A percentile compares a stretch with the other conserved stretches of the same genome.
These are phyloP conservation scores for Megacollybia marginata DNA, from an alignment of 768 basidiomycete genomes.

Conservation along the genomic window DNA sequence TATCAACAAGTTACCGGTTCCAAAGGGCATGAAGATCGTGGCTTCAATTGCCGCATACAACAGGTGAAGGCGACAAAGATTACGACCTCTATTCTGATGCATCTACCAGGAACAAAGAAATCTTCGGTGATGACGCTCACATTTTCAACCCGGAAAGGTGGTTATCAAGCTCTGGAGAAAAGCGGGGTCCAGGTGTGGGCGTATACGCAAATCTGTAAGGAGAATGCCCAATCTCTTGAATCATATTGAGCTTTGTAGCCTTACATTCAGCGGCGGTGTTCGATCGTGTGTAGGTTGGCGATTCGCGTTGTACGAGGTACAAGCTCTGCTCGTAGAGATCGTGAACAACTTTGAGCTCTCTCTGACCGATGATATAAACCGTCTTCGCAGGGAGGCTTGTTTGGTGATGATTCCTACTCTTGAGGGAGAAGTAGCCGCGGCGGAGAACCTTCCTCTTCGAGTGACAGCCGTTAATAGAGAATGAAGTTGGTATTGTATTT, in stretches of 20 bases:
- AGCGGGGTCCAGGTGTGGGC: constrained; percentile 33
- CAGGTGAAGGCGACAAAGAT: constrained; percentile 24
- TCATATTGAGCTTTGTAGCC: not conserved
- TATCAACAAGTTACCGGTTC: constrained; percentile 36
- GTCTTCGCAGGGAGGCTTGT: constrained; percentile 36
- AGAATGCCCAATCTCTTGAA: not conserved
- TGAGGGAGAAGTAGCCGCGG: constrained; percentile 35
- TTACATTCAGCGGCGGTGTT: not conserved
- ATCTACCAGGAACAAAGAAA: constrained; percentile 29
- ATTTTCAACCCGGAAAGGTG: constrained; percentile 51
- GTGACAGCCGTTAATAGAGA: constrained; percentile 31
- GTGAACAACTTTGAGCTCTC: constrained; percentile 52
- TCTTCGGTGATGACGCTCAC: constrained; percentile 54
- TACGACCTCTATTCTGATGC: not conserved
- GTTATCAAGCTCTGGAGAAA: constrained; percentile 31
- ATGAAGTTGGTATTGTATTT: not conserved
- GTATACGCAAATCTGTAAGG: constrained; percentile 30
- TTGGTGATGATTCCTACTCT: constrained; percentile 41
- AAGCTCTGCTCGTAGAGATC: constrained; percentile 50
- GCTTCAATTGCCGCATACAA: constrained; percentile 50
- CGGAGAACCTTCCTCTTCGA: constrained; percentile 35
- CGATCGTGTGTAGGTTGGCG: constrained; percentile 44
- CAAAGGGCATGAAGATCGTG: constrained; percentile 43
- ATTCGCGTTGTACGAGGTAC: constrained; percentile 49
- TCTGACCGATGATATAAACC: constrained; percentile 29